These are phyloP conservation scores for Eimeria necatrix DNA, from an alignment of 169 alveolate species.

Conservation along the genomic window DNA sequence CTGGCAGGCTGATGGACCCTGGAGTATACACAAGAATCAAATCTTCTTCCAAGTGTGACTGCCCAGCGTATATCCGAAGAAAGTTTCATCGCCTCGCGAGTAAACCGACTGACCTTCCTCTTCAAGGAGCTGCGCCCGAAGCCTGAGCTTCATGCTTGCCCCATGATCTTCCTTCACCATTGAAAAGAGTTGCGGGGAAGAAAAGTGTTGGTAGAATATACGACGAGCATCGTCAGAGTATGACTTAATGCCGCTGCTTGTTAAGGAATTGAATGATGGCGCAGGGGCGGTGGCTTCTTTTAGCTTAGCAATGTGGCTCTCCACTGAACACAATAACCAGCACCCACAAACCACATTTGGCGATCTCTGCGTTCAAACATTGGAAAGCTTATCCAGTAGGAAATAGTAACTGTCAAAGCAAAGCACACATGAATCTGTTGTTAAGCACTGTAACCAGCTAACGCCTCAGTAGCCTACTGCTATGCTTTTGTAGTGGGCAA, in stretches of 20 bases:
- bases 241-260: conserved; percentile 39
- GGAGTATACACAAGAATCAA: neutral
- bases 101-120: neutral
- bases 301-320: neutral
- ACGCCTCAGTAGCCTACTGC: neutral
- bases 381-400: too few relatives aligned
- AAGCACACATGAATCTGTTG: neutral
- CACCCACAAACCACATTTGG: neutral
- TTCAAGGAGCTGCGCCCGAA: conserved; percentile 37
- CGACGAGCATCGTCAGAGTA: conserved; percentile 23
- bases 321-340: neutral
- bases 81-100: too few relatives aligned
- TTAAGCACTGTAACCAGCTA: too few relatives aligned
- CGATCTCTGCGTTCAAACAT: too few relatives aligned
- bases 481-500: neutral
- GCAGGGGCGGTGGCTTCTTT: conserved; percentile 34
- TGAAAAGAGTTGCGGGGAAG: neutral
- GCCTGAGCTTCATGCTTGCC: neutral
- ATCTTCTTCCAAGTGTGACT: too few relatives aligned
- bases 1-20: neutral
- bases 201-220: neutral
- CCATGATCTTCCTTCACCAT: neutral
- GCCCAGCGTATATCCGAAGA: too few relatives aligned
- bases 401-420: neutral
- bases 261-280: conserved; percentile 20